Base-by-base conservation (phyloP, 75 land plant species). In the Adiantum capillusveneris region DNA sequence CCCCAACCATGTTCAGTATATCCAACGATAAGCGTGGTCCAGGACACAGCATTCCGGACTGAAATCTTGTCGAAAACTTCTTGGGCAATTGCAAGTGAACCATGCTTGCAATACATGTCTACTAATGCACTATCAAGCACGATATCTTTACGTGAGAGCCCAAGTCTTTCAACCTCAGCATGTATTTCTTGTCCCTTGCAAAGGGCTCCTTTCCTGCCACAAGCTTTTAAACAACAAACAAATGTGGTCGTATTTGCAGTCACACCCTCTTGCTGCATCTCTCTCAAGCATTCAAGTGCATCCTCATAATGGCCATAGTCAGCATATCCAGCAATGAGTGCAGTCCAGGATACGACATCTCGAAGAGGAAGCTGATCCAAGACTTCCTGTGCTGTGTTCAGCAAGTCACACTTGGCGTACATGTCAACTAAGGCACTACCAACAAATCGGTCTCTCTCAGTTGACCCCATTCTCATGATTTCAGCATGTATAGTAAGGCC, bases 281-380 rank as follows among this genome's bases (percentile, higher is more conserved):
- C 17, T 30, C 70, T 29, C 30, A 79, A 79, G 19, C 79, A 37
- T 11, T 11, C 17, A 44, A 83, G 25, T 6, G 71, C 59, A 48
- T 75, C 73, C 2, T 69, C 46, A 6, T 70, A 55, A 56, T 14
- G 22, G 27, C 79, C 79, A 36, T 73, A 59, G 29, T 79, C 79
- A 0, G 70, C 44, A 52, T 79, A 79, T 27, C 82, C 86, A 68
- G 72, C 79, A 26, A 83, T 79, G 76, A 83, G 72, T 44, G 76
- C 73, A 65, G 67, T 83, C 86, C 86, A 83, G 54, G 79, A 79
- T 25, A 75, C 70, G 6, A 60, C 74, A 62, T 82, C 78, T 59
- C 49, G 64, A 28, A 74, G 75, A 22, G 12, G 25, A 73, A 67
- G 39, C 26, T 41, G 65, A 18, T 83, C 86, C 41, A 83, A 83